Base-by-base conservation (phyloP, 2,329 filamentous ascomycete genomes). In the Monilinia polystroma region DNA sequence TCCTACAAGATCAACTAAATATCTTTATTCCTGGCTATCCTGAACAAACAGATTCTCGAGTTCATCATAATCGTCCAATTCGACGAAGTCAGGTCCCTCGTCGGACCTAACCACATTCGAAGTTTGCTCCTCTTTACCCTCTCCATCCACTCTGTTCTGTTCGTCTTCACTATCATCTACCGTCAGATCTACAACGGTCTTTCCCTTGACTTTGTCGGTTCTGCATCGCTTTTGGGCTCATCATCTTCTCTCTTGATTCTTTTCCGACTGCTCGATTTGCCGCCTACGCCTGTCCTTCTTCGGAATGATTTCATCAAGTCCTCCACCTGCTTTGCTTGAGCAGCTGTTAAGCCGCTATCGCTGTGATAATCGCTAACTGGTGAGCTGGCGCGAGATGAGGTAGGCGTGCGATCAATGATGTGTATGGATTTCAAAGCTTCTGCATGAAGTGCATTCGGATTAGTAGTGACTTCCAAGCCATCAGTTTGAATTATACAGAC, bases 371-470 rank as follows among this genome's bases (percentile, higher is more conserved):
- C 29, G 5, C 4, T 49, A 10, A 23, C 43, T 6, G 57, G 57
- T 23, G 57, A 60, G 20, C 57, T 49, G 7, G 57, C 23, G 20
- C 57, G 43, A 60, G 43, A 49, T 45, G 38, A 16, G 26, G 7
- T 26, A 35, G 57, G 57, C 8, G 57, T 49, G 45, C 20, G 29
- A 35, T 49, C 20, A 60, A 60, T 60, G 11, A 60, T 35, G 12
- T 49, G 57, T 45, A 60, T 3, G 18, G 43, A 49, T 49, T 49
- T 60, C 3, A 60, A 29, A 14, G 57, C 43, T n/a, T 49, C 57
- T 60, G 8, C 10, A 38, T 49, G 41, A 11, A 35, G 29, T 60
- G 20, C 23, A 5, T 35, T 18, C 4, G 16, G 18, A 5, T 60
- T 10, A 60, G 43, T 6, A 12, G 23, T 16, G 26, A 4, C 12